phyloP scores from a whole-genome alignment of 1,284 basidiomycete genomes.

The Ustilago xerochloae region DNA sequence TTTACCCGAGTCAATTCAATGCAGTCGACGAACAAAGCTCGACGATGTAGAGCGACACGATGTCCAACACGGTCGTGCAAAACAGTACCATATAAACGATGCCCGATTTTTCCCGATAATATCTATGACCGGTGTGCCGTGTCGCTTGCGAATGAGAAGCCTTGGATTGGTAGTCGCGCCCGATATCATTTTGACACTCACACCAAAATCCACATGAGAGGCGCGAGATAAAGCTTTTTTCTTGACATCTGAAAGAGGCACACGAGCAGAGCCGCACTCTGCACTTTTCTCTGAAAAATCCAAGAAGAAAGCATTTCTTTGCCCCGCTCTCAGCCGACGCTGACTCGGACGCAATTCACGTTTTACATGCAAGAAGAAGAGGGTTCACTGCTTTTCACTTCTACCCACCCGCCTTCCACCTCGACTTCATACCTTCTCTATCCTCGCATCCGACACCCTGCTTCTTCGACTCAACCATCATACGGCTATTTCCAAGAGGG shows the following conservation, averaged over 20 bases:
- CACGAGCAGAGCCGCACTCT: background rate
- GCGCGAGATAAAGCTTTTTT: background rate
- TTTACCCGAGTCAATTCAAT: no score
- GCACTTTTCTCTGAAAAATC: background rate
- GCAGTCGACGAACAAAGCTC: no score
- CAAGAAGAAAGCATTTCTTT: constrained; percentile 5
- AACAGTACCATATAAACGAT: no score
- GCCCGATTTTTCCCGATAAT: constrained; percentile 16
- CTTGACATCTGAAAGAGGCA: background rate
- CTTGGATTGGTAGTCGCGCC: constrained; percentile 9
- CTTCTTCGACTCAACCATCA: background rate
- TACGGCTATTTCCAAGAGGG: no score
- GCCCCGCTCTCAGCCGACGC: constrained; percentile 5
- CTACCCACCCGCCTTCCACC: background rate
- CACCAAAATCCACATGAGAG: no score
- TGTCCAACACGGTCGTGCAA: no score
- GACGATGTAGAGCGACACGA: no score
- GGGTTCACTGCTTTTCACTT: background rate
- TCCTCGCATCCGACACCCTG: background rate
- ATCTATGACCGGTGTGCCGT: background rate
- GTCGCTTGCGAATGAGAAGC: constrained; percentile 30
- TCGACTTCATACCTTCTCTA: background rate
- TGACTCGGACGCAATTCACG: constrained; percentile 3
- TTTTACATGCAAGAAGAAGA: no score
- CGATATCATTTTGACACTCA: no score